These are phyloP conservation scores for Cladorrhinum samala DNA, from an alignment of 495 filamentous ascomycete genomes.

Conservation along the genomic window DNA sequence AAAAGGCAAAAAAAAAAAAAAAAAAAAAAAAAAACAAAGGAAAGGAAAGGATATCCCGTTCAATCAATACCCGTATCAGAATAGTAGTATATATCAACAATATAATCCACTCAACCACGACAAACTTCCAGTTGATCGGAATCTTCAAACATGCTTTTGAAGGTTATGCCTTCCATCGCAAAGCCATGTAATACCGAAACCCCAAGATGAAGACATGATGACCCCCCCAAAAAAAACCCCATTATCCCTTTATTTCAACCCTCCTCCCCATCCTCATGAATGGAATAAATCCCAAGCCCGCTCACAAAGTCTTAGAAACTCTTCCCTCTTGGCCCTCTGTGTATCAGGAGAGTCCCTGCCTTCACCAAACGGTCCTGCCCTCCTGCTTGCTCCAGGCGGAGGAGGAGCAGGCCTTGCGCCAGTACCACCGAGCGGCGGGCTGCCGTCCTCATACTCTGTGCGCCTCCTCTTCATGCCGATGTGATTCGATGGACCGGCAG, in stretches of 20 bases:
- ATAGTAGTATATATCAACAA: neutral
- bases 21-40: neutral
- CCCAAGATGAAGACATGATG: no score
- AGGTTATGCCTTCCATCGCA: no score
- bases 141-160: no score
- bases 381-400: conserved; percentile 38
- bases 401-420: conserved; percentile 34
- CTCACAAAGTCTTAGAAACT: conserved; percentile 81
- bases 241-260: neutral
- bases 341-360: conserved; percentile 77
- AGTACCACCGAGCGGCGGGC: conserved; percentile 60
- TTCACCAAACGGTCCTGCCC: conserved; percentile 67
- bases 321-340: conserved; percentile 85
- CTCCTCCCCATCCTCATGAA: no score
- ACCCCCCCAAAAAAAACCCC: neutral
- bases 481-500: neutral
- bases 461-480: conserved; percentile 56
- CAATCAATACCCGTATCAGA: neutral
- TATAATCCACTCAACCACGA: neutral
- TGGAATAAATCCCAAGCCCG: conserved; percentile 96
- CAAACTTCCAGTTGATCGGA: neutral
- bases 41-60: neutral
- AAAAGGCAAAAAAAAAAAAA: neutral
- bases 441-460: conserved; percentile 83
- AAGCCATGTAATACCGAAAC: no score